phyloP scores from a whole-genome alignment of 1,139 yeast species.

The Pneumocystis canis region DNA sequence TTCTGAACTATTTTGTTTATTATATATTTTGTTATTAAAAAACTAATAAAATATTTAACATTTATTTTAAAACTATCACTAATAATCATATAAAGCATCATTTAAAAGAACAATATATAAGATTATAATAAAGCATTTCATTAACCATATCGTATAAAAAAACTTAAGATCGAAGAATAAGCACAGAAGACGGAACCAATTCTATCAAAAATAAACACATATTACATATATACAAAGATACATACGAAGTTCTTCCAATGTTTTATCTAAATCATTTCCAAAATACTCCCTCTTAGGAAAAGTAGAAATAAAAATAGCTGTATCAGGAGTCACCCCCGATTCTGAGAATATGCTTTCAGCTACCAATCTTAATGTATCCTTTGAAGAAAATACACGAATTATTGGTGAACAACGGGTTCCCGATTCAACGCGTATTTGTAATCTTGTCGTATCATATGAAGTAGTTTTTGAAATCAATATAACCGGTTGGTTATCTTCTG shows the following conservation, averaged over 20 bases:
- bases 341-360: slow-evolving; percentile 20
- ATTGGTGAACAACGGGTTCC: slow-evolving; percentile 16
- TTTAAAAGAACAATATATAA: not conserved
- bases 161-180: not conserved
- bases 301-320: slow-evolving; percentile 21
- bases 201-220: not conserved
- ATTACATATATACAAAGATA: not conserved
- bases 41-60: too few relatives aligned
- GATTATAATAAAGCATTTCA: not conserved
- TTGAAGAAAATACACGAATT: slow-evolving; percentile 21
- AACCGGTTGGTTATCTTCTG: slow-evolving; percentile 13
- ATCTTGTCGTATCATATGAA: slow-evolving; percentile 21
- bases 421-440: slow-evolving; percentile 23
- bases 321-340: slow-evolving; percentile 16
- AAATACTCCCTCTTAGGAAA: slow-evolving; percentile 23
- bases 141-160: not conserved
- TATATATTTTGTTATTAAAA: not conserved
- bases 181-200: not conserved
- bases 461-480: slow-evolving; percentile 15
- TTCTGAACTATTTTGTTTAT: not conserved
- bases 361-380: slow-evolving; percentile 22
- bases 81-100: not conserved
- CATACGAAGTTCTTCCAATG: not conserved
- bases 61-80: too few relatives aligned
- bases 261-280: slow-evolving; percentile 13